A percentile compares a stretch with the other conserved stretches of the same genome.
Conservation (phyloP, 805 yeast species). For the Lachancea meyersii region DNA sequence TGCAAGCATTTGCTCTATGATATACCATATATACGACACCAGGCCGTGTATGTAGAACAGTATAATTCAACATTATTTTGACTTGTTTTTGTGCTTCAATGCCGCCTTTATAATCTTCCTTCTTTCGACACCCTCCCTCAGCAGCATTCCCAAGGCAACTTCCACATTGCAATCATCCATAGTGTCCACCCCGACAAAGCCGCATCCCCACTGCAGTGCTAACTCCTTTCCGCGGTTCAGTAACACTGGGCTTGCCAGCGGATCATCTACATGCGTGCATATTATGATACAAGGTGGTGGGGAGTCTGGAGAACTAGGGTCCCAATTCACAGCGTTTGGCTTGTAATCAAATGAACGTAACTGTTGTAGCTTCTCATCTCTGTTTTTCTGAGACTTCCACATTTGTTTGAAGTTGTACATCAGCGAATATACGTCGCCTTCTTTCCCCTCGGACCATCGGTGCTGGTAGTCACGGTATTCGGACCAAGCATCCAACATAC, state of each 20-base stretch:
- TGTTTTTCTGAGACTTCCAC: slow-evolving; percentile 42
- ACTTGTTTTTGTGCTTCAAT: not conserved
- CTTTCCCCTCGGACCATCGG: slow-evolving; percentile 58
- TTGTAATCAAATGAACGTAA: slow-evolving; percentile 28
- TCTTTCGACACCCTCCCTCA: slow-evolving; percentile 54
- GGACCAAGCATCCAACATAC: slow-evolving; percentile 68
- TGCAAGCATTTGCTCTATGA: slow-evolving; percentile 6
- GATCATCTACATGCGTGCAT: slow-evolving; percentile 56
- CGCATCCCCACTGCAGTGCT: slow-evolving; percentile 57
- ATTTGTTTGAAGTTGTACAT: slow-evolving; percentile 51
- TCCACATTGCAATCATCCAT: slow-evolving; percentile 47
- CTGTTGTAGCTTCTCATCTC: slow-evolving; percentile 29
- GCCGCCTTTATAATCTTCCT: slow-evolving; percentile 21
- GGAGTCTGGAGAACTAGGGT: slow-evolving; percentile 35
- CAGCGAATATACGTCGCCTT: slow-evolving; percentile 58
- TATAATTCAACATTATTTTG: not conserved
- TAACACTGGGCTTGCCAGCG: slow-evolving; percentile 53
- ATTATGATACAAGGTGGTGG: slow-evolving; percentile 65
- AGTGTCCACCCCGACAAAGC: slow-evolving; percentile 59
- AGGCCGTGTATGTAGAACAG: not conserved
- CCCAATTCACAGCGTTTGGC: slow-evolving; percentile 30
- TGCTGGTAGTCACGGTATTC: slow-evolving; percentile 52
- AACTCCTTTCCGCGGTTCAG: slow-evolving; percentile 51
- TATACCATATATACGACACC: not conserved
- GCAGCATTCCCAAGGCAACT: slow-evolving; percentile 47